A percentile compares a stretch with the other conserved stretches of the same genome.
Conservation (phyloP, 305 asterid species). For the Lippia alba region DNA sequence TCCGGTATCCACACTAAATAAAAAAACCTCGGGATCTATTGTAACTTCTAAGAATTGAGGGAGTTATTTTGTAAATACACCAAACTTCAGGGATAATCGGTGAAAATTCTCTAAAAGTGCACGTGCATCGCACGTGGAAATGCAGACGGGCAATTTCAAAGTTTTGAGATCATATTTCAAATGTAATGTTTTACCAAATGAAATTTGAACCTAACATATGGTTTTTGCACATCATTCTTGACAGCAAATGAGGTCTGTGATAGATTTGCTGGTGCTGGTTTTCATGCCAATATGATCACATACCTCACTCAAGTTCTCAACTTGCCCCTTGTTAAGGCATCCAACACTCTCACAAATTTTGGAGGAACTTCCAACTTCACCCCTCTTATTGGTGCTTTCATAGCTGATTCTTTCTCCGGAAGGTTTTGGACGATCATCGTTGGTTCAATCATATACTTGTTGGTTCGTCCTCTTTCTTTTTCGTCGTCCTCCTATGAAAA, state of each 20-base stretch:
- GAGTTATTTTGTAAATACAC: no score
- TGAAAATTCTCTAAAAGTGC: no score
- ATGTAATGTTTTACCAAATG: no score
- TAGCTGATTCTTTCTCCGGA: conserved; percentile 74
- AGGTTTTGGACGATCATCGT: conserved; percentile 75
- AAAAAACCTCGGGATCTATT: no score
- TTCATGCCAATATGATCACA: conserved; percentile 77
- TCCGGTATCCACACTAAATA: no score
- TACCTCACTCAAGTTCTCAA: conserved; percentile 70
- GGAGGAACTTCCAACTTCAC: conserved; percentile 77
- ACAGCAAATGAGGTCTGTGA: conserved; percentile 82
- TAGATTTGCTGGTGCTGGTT: conserved; percentile 71
- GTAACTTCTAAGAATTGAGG: no score
- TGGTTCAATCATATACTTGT: conserved; percentile 57
- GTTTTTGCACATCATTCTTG: background rate
- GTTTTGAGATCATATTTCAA: background rate
- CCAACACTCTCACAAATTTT: conserved; percentile 66
- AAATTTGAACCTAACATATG: background rate
- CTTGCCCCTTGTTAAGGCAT: conserved; percentile 77
- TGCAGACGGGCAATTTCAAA: no score
- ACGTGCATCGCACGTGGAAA: no score
- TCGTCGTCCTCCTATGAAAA: conserved; percentile 5
- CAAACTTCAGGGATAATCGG: no score
- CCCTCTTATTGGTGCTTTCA: conserved; percentile 69
- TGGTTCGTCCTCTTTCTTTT: conserved; percentile 39